Evolutionary conservation across 176 grass and related monocot species (phyloP).

Genomic region (Puya raimondii): DNA sequence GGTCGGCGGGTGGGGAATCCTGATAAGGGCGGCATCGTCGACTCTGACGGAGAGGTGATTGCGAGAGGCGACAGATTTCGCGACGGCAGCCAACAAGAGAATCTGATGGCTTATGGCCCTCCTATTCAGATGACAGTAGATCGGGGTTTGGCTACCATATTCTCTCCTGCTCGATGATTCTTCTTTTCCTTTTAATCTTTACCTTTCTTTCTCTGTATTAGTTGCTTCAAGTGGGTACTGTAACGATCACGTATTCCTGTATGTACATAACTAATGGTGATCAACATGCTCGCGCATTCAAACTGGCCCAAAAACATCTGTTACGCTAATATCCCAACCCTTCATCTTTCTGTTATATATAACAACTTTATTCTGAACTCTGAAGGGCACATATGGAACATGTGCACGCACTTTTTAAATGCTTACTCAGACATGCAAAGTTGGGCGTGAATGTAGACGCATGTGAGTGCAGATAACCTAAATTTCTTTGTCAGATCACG

Average conservation of each 20-base stretch:
- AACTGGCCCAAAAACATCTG: too few species aligned
- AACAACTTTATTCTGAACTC: too few species aligned
- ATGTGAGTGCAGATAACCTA: too few species aligned
- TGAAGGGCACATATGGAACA: too few species aligned
- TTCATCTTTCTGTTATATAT: too few species aligned
- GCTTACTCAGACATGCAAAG: too few species aligned
- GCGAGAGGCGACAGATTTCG: conserved; percentile 39
- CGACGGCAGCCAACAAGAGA: conserved; percentile 10
- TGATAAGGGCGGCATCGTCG: conserved; percentile 47
- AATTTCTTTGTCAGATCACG: too few species aligned
- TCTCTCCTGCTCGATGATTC: conserved; percentile 29
- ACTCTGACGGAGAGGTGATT: conserved; percentile 78
- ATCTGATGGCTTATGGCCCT: conserved; percentile 55
- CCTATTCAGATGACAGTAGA: conserved; percentile 53
- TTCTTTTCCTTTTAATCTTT: background rate
- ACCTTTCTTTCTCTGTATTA: background rate
- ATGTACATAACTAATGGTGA: too few species aligned
- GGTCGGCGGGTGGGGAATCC: conserved; percentile 36
- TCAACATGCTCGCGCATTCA: too few species aligned
- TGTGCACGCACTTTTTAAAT: too few species aligned
- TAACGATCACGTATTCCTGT: background rate
- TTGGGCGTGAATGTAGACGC: too few species aligned
- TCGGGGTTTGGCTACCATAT: conserved; percentile 55
- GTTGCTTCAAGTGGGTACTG: background rate
- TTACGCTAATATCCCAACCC: too few species aligned